Conservation (phyloP, 805 yeast species). For the Ogataea populi-albae region DNA sequence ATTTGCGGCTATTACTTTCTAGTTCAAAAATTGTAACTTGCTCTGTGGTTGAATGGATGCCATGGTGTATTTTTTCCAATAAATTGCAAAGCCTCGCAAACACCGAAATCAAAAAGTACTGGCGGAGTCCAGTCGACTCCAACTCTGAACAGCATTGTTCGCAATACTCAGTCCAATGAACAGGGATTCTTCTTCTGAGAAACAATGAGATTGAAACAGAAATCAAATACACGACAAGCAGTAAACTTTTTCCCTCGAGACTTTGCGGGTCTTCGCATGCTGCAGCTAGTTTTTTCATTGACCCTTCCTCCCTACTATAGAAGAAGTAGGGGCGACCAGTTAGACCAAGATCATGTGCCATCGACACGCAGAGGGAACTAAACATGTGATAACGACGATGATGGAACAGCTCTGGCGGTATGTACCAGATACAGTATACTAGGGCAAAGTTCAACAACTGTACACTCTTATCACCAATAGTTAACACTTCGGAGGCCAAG, state of each 20-base stretch:
- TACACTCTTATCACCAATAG: constrained; percentile 65
- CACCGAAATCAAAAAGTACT: constrained; percentile 46
- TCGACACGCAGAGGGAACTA: constrained; percentile 58
- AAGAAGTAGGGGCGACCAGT: constrained; percentile 49
- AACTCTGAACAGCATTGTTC: constrained; percentile 57
- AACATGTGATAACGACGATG: constrained; percentile 75
- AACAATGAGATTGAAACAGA: constrained; percentile 65
- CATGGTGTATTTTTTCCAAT: constrained; percentile 58
- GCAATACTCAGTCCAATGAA: constrained; percentile 63
- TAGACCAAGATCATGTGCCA: constrained; percentile 76
- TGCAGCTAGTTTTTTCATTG: constrained; percentile 37
- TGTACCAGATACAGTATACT: constrained; percentile 73
- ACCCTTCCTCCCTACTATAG: constrained; percentile 39
- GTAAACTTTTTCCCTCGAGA: constrained; percentile 47
- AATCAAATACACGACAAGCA: constrained; percentile 57
- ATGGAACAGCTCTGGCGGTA: constrained; percentile 76
- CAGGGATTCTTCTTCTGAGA: constrained; percentile 58
- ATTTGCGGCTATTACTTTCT: constrained; percentile 32
- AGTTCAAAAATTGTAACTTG: constrained; percentile 30
- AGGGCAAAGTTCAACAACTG: constrained; percentile 64
- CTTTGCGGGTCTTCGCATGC: constrained; percentile 37
- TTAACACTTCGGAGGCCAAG: constrained; percentile 56
- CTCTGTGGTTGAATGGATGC: constrained; percentile 43
- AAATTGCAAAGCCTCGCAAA: constrained; percentile 58
- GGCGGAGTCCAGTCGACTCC: constrained; percentile 34